Evolutionary conservation across 139 green algal genomes (phyloP).

Genomic region (Chlamydomonas schloesseri): DNA sequence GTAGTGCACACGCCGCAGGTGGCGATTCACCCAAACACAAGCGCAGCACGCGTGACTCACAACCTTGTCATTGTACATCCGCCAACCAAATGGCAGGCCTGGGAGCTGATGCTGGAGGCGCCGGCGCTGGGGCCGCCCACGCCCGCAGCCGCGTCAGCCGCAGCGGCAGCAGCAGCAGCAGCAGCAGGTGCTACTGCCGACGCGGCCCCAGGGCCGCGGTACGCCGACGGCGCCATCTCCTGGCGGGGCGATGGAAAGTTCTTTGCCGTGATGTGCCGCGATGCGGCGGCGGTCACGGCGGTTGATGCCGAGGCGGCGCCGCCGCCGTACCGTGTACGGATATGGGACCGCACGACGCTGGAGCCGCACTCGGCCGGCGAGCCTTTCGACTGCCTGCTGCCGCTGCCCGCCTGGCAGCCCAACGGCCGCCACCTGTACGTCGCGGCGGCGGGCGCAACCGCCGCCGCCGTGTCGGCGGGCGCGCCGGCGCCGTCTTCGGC

Average conservation of each 20-base stretch:
- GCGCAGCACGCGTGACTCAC: too few species aligned
- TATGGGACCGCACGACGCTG: constrained; percentile 77
- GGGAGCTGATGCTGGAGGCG: constrained; percentile 56
- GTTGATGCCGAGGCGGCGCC: neutral
- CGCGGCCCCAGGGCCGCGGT: neutral
- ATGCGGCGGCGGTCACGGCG: neutral
- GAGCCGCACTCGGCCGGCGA: constrained; percentile 76
- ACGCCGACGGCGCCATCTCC: constrained; percentile 51
- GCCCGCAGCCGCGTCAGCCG: neutral
- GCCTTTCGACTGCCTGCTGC: constrained; percentile 55
- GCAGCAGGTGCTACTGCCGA: neutral
- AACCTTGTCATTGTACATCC: too few species aligned
- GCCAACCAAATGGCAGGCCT: too few species aligned
- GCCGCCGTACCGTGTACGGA: constrained; percentile 47
- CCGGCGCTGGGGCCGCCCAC: constrained; percentile 8
- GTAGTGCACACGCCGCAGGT: too few species aligned
- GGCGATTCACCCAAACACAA: too few species aligned
- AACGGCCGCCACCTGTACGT: constrained; percentile 88
- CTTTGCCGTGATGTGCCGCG: constrained; percentile 71
- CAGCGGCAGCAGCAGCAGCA: neutral
- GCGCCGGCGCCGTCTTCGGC: constrained; percentile 1
- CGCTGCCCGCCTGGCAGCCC: constrained; percentile 87
- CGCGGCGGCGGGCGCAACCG: neutral
- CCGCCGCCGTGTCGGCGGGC: neutral
- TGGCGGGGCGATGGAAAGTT: constrained; percentile 90